phyloP scores from a whole-genome alignment of 164 flowering plant genomes.

The Piper longum region DNA sequence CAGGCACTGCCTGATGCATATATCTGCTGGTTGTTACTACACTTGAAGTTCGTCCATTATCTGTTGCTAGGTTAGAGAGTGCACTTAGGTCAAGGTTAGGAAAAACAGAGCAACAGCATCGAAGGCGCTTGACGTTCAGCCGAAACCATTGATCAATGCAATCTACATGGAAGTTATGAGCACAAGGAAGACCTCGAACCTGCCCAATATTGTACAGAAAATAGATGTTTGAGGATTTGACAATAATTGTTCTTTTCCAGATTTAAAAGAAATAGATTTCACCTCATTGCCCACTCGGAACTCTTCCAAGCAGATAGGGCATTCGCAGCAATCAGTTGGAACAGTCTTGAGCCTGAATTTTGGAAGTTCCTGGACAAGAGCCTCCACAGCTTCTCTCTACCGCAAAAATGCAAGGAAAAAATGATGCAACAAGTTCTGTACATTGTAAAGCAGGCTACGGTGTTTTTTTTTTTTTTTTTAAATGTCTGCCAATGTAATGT shows the following conservation, averaged over 20 bases:
- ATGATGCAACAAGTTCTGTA: background rate
- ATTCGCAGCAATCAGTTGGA: slow-evolving; percentile 95
- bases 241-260: background rate
- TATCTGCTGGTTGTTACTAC: slow-evolving; percentile 37
- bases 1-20: slow-evolving; percentile 38
- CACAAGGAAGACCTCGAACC: slow-evolving; percentile 99
- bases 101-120: slow-evolving; percentile 90
- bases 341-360: slow-evolving; percentile 91
- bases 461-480: background rate
- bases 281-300: slow-evolving; percentile 92
- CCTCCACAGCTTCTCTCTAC: slow-evolving; percentile 99
- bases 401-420: background rate
- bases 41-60: slow-evolving; percentile 43
- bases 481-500: background rate
- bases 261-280: background rate
- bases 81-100: slow-evolving; percentile 97
- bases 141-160: slow-evolving; percentile 98
- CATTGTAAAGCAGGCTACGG: no score
- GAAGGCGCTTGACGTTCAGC: slow-evolving; percentile 87
- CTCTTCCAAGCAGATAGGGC: slow-evolving; percentile 96
- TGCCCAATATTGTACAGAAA: slow-evolving; percentile 16
- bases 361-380: slow-evolving; percentile 96
- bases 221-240: background rate
- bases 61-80: slow-evolving; percentile 56
- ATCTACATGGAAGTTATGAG: slow-evolving; percentile 94